A percentile compares a stretch with the other conserved stretches of the same genome.
Evolutionary conservation across 73 alveolate genomes (phyloP).

Genomic region (Paraurostyla sp.): DNA sequence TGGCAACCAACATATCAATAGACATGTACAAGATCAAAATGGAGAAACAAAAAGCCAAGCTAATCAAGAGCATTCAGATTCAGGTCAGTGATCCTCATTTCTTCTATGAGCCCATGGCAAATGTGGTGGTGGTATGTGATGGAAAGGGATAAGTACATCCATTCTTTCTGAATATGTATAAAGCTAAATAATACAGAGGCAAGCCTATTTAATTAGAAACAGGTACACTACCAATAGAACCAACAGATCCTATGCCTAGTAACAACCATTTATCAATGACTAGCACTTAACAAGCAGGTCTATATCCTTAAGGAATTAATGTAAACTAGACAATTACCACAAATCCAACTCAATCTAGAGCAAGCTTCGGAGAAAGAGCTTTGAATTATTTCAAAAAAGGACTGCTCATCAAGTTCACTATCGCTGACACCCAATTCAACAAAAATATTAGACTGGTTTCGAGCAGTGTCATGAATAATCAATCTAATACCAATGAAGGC

Average conservation of each 20-base stretch:
- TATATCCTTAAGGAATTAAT: not conserved
- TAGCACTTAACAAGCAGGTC: not conserved
- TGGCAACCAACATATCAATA: conserved; percentile 44
- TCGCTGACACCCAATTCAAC: not conserved
- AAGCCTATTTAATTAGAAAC: conserved; percentile 33
- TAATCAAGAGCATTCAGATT: conserved; percentile 23
- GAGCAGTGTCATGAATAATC: not conserved
- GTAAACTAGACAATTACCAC: not conserved
- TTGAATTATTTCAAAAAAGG: conserved; percentile 33
- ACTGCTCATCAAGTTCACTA: not conserved
- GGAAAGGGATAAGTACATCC: conserved; percentile 20
- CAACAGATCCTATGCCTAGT: not conserved
- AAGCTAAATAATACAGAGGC: conserved; percentile 18
- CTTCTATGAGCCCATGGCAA: conserved; percentile 49
- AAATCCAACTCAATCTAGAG: not conserved
- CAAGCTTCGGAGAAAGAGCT: conserved; percentile 56
- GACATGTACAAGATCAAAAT: conserved; percentile 29
- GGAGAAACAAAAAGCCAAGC: conserved; percentile 12
- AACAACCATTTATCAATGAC: not conserved
- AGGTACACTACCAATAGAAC: not conserved
- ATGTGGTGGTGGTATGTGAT: conserved; percentile 40
- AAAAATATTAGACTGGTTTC: not conserved
- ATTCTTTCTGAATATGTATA: conserved; percentile 44
- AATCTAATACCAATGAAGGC: too few relatives aligned
- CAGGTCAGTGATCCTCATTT: conserved; percentile 28